Base-by-base conservation (phyloP, 2,329 filamentous ascomycete species). In the Coleophoma eucalyptorum region DNA sequence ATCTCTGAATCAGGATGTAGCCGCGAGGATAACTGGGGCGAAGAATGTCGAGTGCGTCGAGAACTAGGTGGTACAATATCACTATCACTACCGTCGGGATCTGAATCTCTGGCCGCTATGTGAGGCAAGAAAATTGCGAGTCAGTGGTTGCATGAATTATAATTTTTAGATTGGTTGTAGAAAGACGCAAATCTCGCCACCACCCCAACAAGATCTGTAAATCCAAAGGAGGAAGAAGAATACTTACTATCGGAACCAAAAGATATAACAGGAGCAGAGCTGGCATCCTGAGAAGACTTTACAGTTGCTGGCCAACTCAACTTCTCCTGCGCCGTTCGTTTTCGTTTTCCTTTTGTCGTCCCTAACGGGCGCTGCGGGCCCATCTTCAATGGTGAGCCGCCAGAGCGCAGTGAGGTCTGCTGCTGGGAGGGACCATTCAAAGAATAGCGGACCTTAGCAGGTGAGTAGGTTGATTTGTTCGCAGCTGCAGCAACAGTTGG, bases 371-470 rank as follows among this genome's bases (percentile, higher is more conserved):
- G 18, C 38, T 7, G 18, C 12, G 58, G 40, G 10, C 50, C 31
- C 32, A 16, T 32, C 40, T 54, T 57, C 34, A 58, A 61, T 12
- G 48, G 46, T 2, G 19, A 8, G 31, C 18, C 13, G 15, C 33
- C 19, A 43, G 47, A 26, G 26, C 26, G 26, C 6, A 26, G 26
- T 26, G 26, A 26, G 26, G 26, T 2, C 26, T 26, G 3, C 26
- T 26, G 26, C 26, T 26, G 26, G 10, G 26, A 26, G 26, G 26
- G 26, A 26, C 26, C 26, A 5, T 26, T 5, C 10, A 26, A 32
- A 51, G 49, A 12, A 48, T 64, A 63, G 16, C 60, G 48, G 2
- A 64, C 58, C 38, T 59, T 61, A 5, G 59, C 57, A 16, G 59
- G 60, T 6, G 59, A 56, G n/a, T 26, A 44, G 7, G 19, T 15